Evolutionary conservation across 371 early-diverging fungal species (phyloP).

Genomic region (Mucor indicus): DNA sequence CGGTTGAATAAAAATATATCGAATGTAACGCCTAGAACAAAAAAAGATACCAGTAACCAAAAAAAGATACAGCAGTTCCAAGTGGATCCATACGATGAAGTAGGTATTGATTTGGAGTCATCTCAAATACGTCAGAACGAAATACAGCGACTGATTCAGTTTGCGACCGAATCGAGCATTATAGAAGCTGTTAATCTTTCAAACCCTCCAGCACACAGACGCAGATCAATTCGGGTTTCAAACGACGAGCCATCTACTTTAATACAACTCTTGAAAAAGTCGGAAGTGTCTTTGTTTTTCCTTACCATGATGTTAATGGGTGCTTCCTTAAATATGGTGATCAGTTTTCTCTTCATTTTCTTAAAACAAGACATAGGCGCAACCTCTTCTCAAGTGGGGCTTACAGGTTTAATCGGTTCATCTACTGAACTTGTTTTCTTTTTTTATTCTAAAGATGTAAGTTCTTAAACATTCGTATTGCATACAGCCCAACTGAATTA

Average conservation of each 20-base stretch:
- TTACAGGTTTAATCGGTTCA: conserved; percentile 50
- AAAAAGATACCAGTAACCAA: background rate
- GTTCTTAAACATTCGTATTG: background rate
- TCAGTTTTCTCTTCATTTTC: conserved; percentile 48
- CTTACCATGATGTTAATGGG: conserved; percentile 56
- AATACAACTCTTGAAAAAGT: conserved; percentile 34
- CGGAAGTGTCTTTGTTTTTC: conserved; percentile 41
- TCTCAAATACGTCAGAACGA: conserved; percentile 42
- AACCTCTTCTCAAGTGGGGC: conserved; percentile 39
- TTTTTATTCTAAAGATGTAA: conserved; percentile 52
- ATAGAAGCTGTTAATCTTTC: conserved; percentile 52
- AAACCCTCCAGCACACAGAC: conserved; percentile 42
- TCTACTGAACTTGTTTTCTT: conserved; percentile 47
- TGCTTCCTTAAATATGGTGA: conserved; percentile 50
- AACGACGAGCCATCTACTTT: conserved; percentile 30
- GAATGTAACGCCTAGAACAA: background rate
- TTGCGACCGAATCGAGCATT: conserved; percentile 54
- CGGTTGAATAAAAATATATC: background rate
- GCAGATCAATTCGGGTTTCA: conserved; percentile 8
- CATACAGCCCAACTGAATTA: background rate
- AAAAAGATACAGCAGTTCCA: conserved; percentile 32
- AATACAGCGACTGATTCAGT: conserved; percentile 47
- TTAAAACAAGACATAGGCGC: conserved; percentile 47
- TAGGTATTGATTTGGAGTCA: conserved; percentile 23
- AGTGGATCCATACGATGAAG: conserved; percentile 31